These are phyloP conservation scores for Linnemannia elongata DNA, from an alignment of 192 early-diverging fungal species.

Conservation along the genomic window DNA sequence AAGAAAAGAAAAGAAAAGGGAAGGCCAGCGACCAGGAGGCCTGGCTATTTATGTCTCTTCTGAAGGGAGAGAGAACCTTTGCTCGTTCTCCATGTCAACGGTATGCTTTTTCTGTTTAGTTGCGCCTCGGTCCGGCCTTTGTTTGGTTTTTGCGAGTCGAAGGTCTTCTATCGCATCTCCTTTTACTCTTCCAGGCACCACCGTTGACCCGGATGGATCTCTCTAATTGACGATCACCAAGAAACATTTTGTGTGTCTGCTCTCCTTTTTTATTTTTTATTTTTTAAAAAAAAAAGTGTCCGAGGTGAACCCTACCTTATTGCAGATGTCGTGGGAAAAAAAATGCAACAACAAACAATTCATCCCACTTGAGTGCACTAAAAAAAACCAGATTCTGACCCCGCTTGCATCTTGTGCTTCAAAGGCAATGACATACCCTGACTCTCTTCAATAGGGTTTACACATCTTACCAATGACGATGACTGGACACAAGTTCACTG, in stretches of 20 bases:
- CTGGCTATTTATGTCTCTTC: not conserved
- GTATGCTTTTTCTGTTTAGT: not conserved
- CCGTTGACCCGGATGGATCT: too few relatives aligned
- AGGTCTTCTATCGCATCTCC: not conserved
- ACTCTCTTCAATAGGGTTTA: slow-evolving; percentile 1
- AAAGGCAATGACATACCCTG: not conserved
- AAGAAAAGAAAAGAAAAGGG: not conserved
- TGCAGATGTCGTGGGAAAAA: not conserved
- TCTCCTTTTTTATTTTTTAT: not conserved
- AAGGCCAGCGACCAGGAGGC: not conserved
- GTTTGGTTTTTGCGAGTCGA: not conserved
- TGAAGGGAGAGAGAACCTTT: not conserved
- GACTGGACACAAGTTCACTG: not conserved
- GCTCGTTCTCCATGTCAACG: not conserved
- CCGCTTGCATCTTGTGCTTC: not conserved
- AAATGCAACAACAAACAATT: not conserved
- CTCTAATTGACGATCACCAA: not conserved
- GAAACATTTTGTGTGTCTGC: not conserved
- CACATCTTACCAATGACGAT: not conserved
- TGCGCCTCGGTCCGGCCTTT: not conserved
- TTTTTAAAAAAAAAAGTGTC: slow-evolving; percentile 8
- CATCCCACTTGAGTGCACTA: not conserved
- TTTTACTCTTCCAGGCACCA: not conserved
- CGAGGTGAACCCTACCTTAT: not conserved
- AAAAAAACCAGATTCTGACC: not conserved